Conservation (phyloP, 768 basidiomycete genomes). For the Pholiota microspora region DNA sequence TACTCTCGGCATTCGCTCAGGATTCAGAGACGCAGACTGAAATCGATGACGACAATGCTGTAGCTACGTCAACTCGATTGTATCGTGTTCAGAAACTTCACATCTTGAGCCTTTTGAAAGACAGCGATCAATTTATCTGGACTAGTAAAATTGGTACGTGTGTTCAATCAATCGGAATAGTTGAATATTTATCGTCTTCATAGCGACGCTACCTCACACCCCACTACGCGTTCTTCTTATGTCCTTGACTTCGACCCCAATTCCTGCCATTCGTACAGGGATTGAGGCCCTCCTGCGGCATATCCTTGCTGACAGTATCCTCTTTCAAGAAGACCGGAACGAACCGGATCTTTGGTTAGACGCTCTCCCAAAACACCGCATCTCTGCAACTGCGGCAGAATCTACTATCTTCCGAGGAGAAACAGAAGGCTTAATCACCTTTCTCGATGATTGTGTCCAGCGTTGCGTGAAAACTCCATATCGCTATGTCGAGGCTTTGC, state of each 20-base stretch:
- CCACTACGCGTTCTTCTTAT: slow-evolving; percentile 73
- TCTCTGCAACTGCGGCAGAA: slow-evolving; percentile 38
- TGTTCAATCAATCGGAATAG: not conserved
- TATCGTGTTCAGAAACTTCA: slow-evolving; percentile 71
- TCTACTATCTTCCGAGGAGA: slow-evolving; percentile 54
- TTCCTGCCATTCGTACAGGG: slow-evolving; percentile 47
- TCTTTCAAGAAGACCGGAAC: slow-evolving; percentile 75
- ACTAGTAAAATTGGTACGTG: slow-evolving; percentile 65
- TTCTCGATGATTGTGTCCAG: slow-evolving; percentile 86
- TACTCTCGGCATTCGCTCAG: slow-evolving; percentile 49
- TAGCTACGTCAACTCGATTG: slow-evolving; percentile 21
- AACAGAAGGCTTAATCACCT: slow-evolving; percentile 52
- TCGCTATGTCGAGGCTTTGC: slow-evolving; percentile 76
- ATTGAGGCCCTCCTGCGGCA: slow-evolving; percentile 55
- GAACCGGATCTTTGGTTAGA: slow-evolving; percentile 78
- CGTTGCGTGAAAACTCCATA: slow-evolving; percentile 82
- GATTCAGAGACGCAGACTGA: slow-evolving; percentile 6
- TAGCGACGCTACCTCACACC: slow-evolving; percentile 52
- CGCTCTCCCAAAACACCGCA: slow-evolving; percentile 50
- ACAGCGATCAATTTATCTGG: slow-evolving; percentile 82
- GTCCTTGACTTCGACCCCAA: slow-evolving; percentile 50
- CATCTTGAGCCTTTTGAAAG: slow-evolving; percentile 67
- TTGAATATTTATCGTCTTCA: not conserved
- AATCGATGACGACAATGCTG: slow-evolving; percentile 20
- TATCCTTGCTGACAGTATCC: slow-evolving; percentile 66